Conservation (phyloP, 352 stramenopile species). For the Phytopythium boreale region DNA sequence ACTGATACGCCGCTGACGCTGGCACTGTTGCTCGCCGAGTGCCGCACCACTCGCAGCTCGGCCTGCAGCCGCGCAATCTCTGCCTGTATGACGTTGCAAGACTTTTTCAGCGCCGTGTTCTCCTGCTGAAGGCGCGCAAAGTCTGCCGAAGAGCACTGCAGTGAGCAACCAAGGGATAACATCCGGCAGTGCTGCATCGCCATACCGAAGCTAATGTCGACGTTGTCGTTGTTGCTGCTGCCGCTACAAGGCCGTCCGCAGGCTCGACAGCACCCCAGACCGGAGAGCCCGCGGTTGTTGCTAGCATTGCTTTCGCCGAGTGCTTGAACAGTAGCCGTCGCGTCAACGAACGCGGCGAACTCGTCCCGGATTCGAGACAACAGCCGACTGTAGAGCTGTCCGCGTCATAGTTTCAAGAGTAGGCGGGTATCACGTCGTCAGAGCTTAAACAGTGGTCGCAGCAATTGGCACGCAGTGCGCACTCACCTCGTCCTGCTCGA, state of each 20-base stretch:
- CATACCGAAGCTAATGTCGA: conserved; percentile 4
- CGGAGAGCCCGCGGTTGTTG: background rate
- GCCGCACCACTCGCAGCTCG: conserved; percentile 18
- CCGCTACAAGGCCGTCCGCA: conserved; percentile 6
- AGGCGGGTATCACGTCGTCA: background rate
- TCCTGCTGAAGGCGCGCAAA: conserved; percentile 47
- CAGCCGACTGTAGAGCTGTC: conserved; percentile 48
- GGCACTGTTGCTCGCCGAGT: background rate
- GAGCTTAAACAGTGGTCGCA: background rate
- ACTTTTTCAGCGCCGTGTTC: conserved; percentile 50
- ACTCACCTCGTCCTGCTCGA: conserved; percentile 56
- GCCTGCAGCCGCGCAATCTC: conserved; percentile 49
- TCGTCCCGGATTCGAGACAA: conserved; percentile 61
- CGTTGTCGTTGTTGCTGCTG: conserved; percentile 13
- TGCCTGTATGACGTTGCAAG: conserved; percentile 38
- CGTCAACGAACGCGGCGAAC: conserved; percentile 48
- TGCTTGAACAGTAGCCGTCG: conserved; percentile 8
- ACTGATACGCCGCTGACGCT: conserved; percentile 1
- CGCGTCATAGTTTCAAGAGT: background rate
- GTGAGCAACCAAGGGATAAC: background rate
- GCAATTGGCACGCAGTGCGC: background rate
- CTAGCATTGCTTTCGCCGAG: conserved; percentile 3
- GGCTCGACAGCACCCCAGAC: conserved; percentile 10
- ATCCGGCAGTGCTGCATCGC: background rate
- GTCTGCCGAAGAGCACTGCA: conserved; percentile 21